Evolutionary conservation across 441 rosid species (phyloP).

Genomic region (Syzygium malaccense): DNA sequence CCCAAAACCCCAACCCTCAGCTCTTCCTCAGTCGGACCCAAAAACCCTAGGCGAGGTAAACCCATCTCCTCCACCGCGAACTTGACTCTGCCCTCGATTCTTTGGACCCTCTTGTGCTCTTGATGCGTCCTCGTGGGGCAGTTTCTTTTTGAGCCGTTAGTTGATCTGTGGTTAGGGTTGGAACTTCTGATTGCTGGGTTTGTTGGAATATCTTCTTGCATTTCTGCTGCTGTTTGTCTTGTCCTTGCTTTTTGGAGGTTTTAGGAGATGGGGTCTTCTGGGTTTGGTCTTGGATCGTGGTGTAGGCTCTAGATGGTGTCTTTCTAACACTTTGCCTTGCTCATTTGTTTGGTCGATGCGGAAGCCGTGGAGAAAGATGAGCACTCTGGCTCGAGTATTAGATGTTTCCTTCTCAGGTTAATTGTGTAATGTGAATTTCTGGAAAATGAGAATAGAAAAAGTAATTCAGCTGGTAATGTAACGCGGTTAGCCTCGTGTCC

Average conservation of each 20-base stretch:
- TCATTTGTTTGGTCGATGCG: neutral
- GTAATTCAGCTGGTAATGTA: neutral
- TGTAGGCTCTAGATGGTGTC: neutral
- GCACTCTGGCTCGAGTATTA: neutral
- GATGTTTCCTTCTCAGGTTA: neutral
- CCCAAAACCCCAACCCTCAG: neutral
- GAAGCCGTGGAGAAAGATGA: neutral
- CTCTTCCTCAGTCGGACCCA: neutral
- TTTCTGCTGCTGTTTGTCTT: neutral
- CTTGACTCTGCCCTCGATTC: neutral
- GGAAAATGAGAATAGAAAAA: neutral
- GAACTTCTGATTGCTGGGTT: neutral
- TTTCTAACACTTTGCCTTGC: neutral
- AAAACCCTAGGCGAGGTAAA: neutral
- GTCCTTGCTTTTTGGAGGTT: neutral
- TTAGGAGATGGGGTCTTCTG: neutral
- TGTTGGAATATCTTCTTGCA: neutral
- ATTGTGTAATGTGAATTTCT: neutral
- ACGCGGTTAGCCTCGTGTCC: neutral
- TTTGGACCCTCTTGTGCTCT: neutral
- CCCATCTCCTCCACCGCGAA: neutral
- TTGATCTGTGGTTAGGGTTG: neutral
- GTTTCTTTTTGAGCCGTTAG: neutral
- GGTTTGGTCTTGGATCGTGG: neutral
- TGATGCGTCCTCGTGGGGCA: neutral